Evolutionary conservation across 495 filamentous ascomycete species (phyloP).

Genomic region (Tuber melanosporum): DNA sequence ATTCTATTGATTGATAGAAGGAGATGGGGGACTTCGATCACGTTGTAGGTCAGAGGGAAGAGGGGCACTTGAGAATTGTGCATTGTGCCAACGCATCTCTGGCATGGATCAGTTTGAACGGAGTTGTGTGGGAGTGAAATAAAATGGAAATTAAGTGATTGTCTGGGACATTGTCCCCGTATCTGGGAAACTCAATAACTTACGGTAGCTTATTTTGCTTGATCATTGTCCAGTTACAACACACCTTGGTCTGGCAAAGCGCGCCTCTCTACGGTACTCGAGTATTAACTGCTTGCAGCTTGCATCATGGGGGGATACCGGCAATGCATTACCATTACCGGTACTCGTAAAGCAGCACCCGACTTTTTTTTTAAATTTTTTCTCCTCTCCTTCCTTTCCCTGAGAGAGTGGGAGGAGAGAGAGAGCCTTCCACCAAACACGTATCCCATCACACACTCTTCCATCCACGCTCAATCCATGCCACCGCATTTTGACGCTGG

Average conservation of each 20-base stretch:
- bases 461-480: not conserved
- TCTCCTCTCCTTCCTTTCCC: not conserved
- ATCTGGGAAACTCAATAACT: no score
- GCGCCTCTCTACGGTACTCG: not conserved
- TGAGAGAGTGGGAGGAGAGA: not conserved
- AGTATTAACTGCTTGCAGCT: not conserved
- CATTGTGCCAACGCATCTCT: not conserved
- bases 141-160: not conserved
- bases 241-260: not conserved
- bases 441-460: not conserved
- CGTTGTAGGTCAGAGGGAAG: not conserved
- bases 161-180: not conserved
- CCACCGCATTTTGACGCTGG: not conserved
- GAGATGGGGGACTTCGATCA: not conserved
- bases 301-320: not conserved
- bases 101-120: not conserved
- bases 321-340: not conserved
- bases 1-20: not conserved
- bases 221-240: not conserved
- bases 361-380: not conserved
- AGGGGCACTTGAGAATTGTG: not conserved
- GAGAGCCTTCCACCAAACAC: not conserved
- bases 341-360: not conserved
- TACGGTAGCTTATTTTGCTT: no score
- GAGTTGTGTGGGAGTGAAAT: not conserved